Evolutionary conservation across 1,284 basidiomycete genomes (phyloP).

Genomic region (Takashimella koratensis): DNA sequence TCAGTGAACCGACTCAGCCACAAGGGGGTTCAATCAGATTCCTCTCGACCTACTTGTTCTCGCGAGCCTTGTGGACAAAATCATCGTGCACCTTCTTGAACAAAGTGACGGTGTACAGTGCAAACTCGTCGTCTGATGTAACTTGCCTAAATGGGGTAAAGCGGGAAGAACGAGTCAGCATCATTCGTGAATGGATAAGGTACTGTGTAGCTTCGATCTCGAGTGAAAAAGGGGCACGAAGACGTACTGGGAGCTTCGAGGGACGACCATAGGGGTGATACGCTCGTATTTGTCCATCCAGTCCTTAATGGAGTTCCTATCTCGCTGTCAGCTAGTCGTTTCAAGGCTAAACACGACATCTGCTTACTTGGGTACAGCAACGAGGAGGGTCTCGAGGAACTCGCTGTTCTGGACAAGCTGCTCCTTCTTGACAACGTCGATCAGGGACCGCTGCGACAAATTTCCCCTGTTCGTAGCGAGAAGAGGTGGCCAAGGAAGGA

Average conservation of each 20-base stretch:
- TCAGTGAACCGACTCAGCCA: neutral
- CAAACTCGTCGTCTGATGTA: constrained; percentile 82
- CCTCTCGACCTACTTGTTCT: constrained; percentile 69
- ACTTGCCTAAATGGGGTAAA: constrained; percentile 54
- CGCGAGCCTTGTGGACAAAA: constrained; percentile 89
- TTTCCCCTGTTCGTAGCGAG: constrained; percentile 65
- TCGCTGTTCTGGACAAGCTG: constrained; percentile 77
- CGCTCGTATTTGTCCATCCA: constrained; percentile 90
- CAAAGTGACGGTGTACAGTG: constrained; percentile 80
- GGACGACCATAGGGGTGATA: constrained; percentile 85
- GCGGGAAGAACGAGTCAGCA: too few species aligned
- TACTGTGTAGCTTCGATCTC: too few species aligned
- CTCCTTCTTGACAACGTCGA: constrained; percentile 77
- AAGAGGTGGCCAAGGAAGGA: too few species aligned
- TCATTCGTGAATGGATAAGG: too few species aligned
- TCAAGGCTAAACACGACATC: neutral
- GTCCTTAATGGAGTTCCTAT: constrained; percentile 75
- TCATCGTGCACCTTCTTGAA: constrained; percentile 91
- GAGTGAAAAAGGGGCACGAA: too few species aligned
- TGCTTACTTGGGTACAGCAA: constrained; percentile 87
- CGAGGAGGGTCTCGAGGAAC: constrained; percentile 86
- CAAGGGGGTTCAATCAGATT: neutral
- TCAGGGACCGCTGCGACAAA: constrained; percentile 80
- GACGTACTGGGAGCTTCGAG: constrained; percentile 80
- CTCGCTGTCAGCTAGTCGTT: constrained; percentile 4